Evolutionary conservation across 1,139 yeast genomes (phyloP), one percentile per base, ranked within the genome.

Genomic region (Meyerozyma sp.): DNA sequence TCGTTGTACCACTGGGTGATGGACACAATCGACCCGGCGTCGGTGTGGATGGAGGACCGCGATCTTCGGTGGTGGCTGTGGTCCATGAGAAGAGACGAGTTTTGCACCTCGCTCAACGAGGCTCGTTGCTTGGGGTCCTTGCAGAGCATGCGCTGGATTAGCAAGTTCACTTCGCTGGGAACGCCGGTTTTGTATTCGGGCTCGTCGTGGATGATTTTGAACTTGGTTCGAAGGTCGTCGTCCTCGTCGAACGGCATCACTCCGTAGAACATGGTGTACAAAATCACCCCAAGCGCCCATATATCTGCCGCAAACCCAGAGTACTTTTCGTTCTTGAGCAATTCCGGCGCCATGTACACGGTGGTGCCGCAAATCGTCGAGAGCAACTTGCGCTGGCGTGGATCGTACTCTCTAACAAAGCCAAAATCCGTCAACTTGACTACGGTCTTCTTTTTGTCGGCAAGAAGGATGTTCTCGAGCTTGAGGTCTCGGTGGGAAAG

Each of bases 261-360:
- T 0, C 98, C 98, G 46, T 85, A 81, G 1, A 89, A 59, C 77
- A 93, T 73, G 0, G 98, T 89, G 61, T 84, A 93, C n/a, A 93
- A 65, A n/a, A 93, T 90, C 8, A 93, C 80, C 0, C 98, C 98
- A 47, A 93, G 66, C 0, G 97, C 82, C 98, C 98, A 93, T 3
- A 87, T 80, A 61, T 93, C 98, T 6, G 84, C 76, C 46, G 84
- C 79, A 55, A 85, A 82, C 0, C 98, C 98, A 35, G 82, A 81
- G 58, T 93, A 93, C 44, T 80, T 82, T 45, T 77, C 75, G 49
- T 79, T 77, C 44, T 73, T 68, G 32, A 90, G 69, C 54, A 93
- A 69, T 58, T 93, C 98, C 0, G 98, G 98, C 0, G 98, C 97
- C 96, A 91, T 90, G 59, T 93, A 93, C 5, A 90, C 95, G 0